Conservation (phyloP, 805 yeast species). For the Barnettozyma botsteinii region DNA sequence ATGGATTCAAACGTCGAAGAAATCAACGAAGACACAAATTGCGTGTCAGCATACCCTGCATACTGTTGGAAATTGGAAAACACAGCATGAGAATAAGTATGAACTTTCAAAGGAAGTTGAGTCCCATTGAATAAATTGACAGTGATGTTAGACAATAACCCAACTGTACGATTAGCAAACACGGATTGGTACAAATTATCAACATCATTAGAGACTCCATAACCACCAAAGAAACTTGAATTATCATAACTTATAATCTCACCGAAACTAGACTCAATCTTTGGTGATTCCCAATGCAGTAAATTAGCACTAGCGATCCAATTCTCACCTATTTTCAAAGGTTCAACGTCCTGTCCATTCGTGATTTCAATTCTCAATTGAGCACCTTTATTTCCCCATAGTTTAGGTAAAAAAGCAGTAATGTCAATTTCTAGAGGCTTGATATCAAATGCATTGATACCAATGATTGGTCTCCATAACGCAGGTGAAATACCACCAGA, state of each 20-base stretch:
- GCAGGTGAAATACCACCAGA: slow-evolving; percentile 81
- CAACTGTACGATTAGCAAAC: slow-evolving; percentile 11
- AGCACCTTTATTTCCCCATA: slow-evolving; percentile 45
- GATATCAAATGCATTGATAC: slow-evolving; percentile 67
- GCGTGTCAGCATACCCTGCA: slow-evolving; percentile 34
- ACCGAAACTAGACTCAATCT: slow-evolving; percentile 37
- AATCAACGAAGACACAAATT: slow-evolving; percentile 22
- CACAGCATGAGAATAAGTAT: slow-evolving; percentile 20
- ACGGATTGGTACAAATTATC: slow-evolving; percentile 23
- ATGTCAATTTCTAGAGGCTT: slow-evolving; percentile 66
- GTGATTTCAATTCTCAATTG: slow-evolving; percentile 44
- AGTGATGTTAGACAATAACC: slow-evolving; percentile 15
- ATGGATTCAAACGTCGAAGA: slow-evolving; percentile 11
- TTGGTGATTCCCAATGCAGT: slow-evolving; percentile 45
- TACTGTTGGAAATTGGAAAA: slow-evolving; percentile 37
- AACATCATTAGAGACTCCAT: slow-evolving; percentile 10
- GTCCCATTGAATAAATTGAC: slow-evolving; percentile 20
- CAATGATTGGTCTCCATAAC: slow-evolving; percentile 77
- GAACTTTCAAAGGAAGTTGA: slow-evolving; percentile 18
- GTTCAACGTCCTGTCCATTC: slow-evolving; percentile 39
- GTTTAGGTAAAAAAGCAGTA: slow-evolving; percentile 60
- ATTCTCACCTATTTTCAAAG: slow-evolving; percentile 30
- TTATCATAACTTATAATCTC: slow-evolving; percentile 27
- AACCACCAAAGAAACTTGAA: slow-evolving; percentile 9
- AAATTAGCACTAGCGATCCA: slow-evolving; percentile 59